phyloP scores from a whole-genome alignment of 129 eudicot species.

The Flaveria trinervia region DNA sequence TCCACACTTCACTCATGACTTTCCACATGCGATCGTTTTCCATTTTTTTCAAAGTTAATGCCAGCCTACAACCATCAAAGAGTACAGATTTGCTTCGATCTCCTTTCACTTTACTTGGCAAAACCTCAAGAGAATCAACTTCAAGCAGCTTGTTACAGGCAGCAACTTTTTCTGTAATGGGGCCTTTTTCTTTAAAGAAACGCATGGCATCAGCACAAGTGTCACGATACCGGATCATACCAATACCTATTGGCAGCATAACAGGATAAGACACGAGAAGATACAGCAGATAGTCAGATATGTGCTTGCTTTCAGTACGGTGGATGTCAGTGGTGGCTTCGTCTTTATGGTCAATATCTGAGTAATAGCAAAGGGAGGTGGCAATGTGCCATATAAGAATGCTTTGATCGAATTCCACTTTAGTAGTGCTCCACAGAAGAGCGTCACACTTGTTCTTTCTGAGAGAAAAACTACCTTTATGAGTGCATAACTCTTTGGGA shows the following conservation, averaged over 20 bases:
- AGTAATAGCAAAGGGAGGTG: conserved; percentile 53
- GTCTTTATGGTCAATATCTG: conserved; percentile 31
- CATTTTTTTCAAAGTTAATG: conserved; percentile 32
- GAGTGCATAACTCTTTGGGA: conserved; percentile 35
- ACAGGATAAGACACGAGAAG: conserved; percentile 45
- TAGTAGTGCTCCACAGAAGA: conserved; percentile 32
- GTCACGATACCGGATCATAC: conserved; percentile 51
- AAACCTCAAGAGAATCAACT: conserved; percentile 40
- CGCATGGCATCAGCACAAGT: conserved; percentile 53
- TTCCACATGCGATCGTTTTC: conserved; percentile 34
- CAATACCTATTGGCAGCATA: conserved; percentile 55
- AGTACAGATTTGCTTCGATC: conserved; percentile 53
- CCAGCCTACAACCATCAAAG: conserved; percentile 55
- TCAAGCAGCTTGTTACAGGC: conserved; percentile 47
- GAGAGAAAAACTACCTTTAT: conserved; percentile 39
- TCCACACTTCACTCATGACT: conserved; percentile 50
- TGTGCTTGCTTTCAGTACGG: conserved; percentile 37
- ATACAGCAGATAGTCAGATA: conserved; percentile 52
- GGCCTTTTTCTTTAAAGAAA: conserved; percentile 36
- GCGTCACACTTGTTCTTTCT: background rate
- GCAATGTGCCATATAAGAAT: conserved; percentile 73
- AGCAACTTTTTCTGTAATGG: background rate
- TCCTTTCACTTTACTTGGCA: conserved; percentile 51
- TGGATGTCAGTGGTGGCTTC: background rate
- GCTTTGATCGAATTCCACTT: conserved; percentile 51